Evolutionary conservation across 1,284 basidiomycete species (phyloP).

Genomic region (Gymnopus androsaceus): DNA sequence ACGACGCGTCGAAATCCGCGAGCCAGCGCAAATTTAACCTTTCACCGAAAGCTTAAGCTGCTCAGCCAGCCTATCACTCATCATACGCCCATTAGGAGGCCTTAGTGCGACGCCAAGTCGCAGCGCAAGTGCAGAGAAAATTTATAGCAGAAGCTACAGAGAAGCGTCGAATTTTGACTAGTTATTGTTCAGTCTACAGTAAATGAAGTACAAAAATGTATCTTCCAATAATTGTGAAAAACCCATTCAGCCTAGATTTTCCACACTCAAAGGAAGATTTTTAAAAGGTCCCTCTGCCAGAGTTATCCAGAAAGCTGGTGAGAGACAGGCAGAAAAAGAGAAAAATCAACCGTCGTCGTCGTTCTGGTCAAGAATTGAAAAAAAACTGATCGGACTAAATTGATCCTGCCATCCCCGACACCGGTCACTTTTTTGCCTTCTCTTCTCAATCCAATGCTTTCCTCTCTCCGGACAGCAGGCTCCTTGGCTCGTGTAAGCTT

Average conservation of each 20-base stretch:
- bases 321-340: slow-evolving; percentile 69
- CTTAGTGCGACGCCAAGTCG: no score
- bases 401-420: slow-evolving; percentile 15
- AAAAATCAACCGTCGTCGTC: slow-evolving; percentile 70
- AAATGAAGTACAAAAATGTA: slow-evolving; percentile 8
- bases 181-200: background rate
- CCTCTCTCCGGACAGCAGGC: slow-evolving; percentile 61
- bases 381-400: slow-evolving; percentile 11
- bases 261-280: slow-evolving; percentile 81
- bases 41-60: no score
- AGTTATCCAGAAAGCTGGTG: slow-evolving; percentile 53
- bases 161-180: background rate
- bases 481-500: slow-evolving; percentile 62
- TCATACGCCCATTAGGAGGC: no score
- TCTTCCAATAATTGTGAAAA: slow-evolving; percentile 77
- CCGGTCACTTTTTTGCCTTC: slow-evolving; percentile 21
- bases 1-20: no score
- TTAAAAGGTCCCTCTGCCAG: slow-evolving; percentile 65
- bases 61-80: no score
- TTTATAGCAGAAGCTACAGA: no score
- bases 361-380: slow-evolving; percentile 48
- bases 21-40: no score
- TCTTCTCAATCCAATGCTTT: slow-evolving; percentile 55
- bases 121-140: no score
- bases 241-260: slow-evolving; percentile 54